A percentile compares a stretch with the other conserved stretches of the same genome.
Evolutionary conservation across 371 early-diverging fungal species (phyloP).

Genomic region (Mortierella sp.): DNA sequence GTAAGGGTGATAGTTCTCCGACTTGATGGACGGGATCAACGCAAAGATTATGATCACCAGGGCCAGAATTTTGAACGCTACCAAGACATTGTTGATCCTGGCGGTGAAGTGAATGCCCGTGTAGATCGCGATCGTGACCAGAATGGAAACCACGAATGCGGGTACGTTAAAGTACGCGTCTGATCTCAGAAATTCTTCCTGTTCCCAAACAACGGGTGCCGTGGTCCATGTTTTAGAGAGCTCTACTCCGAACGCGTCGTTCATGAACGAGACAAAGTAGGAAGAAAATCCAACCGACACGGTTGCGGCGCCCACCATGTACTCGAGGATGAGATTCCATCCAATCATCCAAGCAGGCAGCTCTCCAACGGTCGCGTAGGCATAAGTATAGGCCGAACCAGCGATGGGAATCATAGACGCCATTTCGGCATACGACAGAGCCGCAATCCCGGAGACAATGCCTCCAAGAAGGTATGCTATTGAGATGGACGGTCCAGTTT

Average conservation of each 20-base stretch:
- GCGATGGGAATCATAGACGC: conserved; percentile 86
- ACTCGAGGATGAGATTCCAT: conserved; percentile 89
- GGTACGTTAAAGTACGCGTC: conserved; percentile 80
- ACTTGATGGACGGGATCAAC: conserved; percentile 69
- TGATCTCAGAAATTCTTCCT: conserved; percentile 54
- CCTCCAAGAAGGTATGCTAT: conserved; percentile 81
- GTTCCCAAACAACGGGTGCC: conserved; percentile 72
- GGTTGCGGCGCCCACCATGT: conserved; percentile 80
- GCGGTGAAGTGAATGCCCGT: conserved; percentile 82
- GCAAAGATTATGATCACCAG: conserved; percentile 85
- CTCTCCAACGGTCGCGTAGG: conserved; percentile 88
- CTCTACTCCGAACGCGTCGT: conserved; percentile 62
- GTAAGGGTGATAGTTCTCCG: conserved; percentile 81
- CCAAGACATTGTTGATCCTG: conserved; percentile 75
- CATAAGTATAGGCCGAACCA: conserved; percentile 86
- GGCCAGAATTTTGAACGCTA: conserved; percentile 77
- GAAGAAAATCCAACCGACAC: conserved; percentile 79
- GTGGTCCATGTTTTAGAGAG: conserved; percentile 64
- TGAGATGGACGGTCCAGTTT: conserved; percentile 86
- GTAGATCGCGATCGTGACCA: conserved; percentile 67
- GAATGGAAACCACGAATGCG: conserved; percentile 71
- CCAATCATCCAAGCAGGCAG: conserved; percentile 85
- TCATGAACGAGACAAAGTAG: conserved; percentile 77
- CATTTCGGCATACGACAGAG: conserved; percentile 85
- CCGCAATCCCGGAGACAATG: conserved; percentile 77